Evolutionary conservation across 1,284 basidiomycete genomes (phyloP).

Genomic region (Sanghuangporus weigelae): DNA sequence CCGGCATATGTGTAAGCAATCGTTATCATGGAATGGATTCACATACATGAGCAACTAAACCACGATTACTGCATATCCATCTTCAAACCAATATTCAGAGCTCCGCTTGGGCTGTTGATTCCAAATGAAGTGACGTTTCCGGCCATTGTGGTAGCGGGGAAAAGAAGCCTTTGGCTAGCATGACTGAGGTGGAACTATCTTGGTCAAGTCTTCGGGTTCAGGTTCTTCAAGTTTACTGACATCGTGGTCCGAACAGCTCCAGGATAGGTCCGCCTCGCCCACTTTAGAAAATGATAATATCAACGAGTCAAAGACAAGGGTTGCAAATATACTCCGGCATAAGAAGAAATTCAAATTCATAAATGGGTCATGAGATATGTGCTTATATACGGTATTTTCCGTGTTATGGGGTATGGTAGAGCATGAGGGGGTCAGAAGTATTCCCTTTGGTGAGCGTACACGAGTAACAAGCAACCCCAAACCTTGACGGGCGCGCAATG

Average conservation of each 20-base stretch:
- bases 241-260: no score
- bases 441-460: background rate
- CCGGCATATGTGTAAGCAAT: background rate
- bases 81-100: conserved; percentile 1
- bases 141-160: background rate
- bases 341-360: no score
- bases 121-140: background rate
- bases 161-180: background rate
- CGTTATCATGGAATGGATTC: background rate
- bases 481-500: background rate
- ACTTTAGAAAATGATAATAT: no score
- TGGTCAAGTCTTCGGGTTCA: background rate
- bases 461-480: background rate
- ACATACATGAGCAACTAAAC: background rate
- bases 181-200: background rate
- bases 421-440: background rate
- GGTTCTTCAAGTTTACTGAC: background rate
- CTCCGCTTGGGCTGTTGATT: background rate
- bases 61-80: background rate
- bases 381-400: background rate
- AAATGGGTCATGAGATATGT: background rate
- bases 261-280: no score
- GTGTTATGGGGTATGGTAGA: background rate
- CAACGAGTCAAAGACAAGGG: no score
- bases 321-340: no score